A percentile compares a stretch with the other conserved stretches of the same genome.
These are phyloP conservation scores for Smallanthus sonchifolius DNA, from an alignment of 129 eudicot genomes.

Conservation along the genomic window DNA sequence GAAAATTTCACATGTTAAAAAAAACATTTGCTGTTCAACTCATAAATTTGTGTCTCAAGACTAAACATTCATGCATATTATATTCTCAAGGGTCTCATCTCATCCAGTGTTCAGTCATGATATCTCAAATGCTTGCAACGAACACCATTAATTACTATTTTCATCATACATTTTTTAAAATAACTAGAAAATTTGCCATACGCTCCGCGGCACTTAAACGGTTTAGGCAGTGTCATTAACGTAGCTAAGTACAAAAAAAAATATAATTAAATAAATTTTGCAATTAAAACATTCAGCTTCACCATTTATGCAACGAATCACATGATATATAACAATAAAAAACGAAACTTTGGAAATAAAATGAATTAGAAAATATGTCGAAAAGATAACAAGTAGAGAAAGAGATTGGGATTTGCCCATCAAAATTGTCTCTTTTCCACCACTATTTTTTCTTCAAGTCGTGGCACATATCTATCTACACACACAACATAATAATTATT, in stretches of 20 bases:
- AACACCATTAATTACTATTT: too few species aligned
- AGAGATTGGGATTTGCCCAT: constrained; percentile 36
- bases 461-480: constrained; percentile 37
- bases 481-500: too few species aligned
- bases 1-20: neutral
- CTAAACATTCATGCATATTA: constrained; percentile 89
- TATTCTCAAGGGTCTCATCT: constrained; percentile 86
- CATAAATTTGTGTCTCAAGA: constrained; percentile 71
- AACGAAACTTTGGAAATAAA: neutral
- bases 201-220: too few species aligned
- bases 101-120: constrained; percentile 67
- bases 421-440: constrained; percentile 27
- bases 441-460: constrained; percentile 28
- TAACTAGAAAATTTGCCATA: too few species aligned
- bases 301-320: constrained; percentile 14
- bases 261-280: too few species aligned
- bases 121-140: constrained; percentile 85
- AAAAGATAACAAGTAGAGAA: constrained; percentile 5
- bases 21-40: constrained; percentile 45
- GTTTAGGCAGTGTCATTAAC: too few species aligned
- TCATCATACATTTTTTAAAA: too few species aligned
- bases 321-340: neutral
- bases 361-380: neutral
- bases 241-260: too few species aligned
- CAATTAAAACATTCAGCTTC: too few species aligned